phyloP scores from a whole-genome alignment of 2,329 filamentous ascomycete species.

The Aspergillus pseudotamarii region DNA sequence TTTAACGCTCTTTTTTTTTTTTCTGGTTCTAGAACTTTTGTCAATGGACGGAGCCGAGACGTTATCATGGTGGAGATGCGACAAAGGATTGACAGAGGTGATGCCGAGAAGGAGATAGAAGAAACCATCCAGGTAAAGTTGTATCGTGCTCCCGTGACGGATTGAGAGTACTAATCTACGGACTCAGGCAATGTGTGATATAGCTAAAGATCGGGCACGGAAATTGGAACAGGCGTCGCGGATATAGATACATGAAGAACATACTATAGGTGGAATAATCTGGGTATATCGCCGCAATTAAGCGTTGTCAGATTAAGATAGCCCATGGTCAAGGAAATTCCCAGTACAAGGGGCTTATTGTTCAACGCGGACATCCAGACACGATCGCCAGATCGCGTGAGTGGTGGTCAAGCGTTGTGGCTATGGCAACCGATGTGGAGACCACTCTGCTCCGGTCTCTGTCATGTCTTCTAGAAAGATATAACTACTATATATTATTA shows the following conservation, averaged over 20 bases:
- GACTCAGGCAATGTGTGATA: constrained; percentile 82
- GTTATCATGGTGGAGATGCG: constrained; percentile 84
- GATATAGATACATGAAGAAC: constrained; percentile 8
- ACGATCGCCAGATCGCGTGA: not conserved
- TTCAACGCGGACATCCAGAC: not conserved
- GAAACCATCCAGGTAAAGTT: constrained; percentile 72
- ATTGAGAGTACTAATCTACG: constrained; percentile 10
- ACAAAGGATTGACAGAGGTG: constrained; percentile 67
- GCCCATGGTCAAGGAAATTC: not conserved
- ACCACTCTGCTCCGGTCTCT: not conserved
- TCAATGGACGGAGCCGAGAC: constrained; percentile 74
- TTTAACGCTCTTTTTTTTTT: not conserved
- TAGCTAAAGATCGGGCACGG: constrained; percentile 75
- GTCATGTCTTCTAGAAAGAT: not conserved
- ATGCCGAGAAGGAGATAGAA: constrained; percentile 67
- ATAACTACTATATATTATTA: not conserved
- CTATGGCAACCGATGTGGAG: constrained; percentile 2
- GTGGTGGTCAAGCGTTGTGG: not conserved
- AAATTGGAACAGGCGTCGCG: constrained; percentile 54
- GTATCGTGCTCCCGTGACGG: not conserved
- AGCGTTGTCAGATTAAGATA: not conserved
- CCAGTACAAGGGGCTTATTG: not conserved
- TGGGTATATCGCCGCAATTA: not conserved
- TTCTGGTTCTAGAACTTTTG: constrained; percentile 67
- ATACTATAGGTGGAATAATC: not conserved